Evolutionary conservation across 768 basidiomycete species (phyloP).

Genomic region (Cyclocybe aegerita): DNA sequence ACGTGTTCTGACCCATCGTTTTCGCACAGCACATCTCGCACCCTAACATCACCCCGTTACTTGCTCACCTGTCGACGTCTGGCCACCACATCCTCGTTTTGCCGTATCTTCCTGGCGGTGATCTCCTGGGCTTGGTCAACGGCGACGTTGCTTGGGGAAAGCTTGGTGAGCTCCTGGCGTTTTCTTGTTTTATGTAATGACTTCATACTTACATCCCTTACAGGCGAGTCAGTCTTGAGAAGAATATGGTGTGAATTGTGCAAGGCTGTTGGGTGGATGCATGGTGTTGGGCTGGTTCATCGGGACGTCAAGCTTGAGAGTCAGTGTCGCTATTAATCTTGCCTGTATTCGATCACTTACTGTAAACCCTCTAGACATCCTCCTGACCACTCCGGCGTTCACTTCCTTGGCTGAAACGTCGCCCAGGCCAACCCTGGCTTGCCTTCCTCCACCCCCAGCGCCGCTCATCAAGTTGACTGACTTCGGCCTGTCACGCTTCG

Average conservation of each 20-base stretch:
- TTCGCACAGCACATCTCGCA: constrained; percentile 69
- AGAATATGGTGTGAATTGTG: constrained; percentile 78
- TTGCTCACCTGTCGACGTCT: constrained; percentile 68
- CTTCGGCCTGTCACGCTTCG: constrained; percentile 87
- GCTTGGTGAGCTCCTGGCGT: constrained; percentile 26
- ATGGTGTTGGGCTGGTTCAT: constrained; percentile 81
- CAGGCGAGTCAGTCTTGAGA: constrained; percentile 51
- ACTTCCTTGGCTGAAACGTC: constrained; percentile 19
- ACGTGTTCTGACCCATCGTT: constrained; percentile 2
- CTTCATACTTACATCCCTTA: constrained; percentile 4
- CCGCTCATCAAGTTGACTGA: constrained; percentile 84
- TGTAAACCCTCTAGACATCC: constrained; percentile 55
- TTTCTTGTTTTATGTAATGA: background rate
- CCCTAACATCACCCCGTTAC: constrained; percentile 73
- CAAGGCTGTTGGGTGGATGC: constrained; percentile 85
- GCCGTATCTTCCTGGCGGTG: constrained; percentile 75
- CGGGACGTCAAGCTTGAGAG: constrained; percentile 90
- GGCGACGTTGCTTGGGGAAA: constrained; percentile 44
- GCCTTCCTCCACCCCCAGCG: constrained; percentile 37
- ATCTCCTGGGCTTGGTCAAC: constrained; percentile 77
- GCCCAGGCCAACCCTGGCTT: constrained; percentile 25
- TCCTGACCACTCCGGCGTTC: constrained; percentile 54
- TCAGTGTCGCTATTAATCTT: constrained; percentile 28
- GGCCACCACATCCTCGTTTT: constrained; percentile 79
- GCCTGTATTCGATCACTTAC: constrained; percentile 3